phyloP scores from a whole-genome alignment of 257 asterid genomes.

The Ophiorrhiza pumila region DNA sequence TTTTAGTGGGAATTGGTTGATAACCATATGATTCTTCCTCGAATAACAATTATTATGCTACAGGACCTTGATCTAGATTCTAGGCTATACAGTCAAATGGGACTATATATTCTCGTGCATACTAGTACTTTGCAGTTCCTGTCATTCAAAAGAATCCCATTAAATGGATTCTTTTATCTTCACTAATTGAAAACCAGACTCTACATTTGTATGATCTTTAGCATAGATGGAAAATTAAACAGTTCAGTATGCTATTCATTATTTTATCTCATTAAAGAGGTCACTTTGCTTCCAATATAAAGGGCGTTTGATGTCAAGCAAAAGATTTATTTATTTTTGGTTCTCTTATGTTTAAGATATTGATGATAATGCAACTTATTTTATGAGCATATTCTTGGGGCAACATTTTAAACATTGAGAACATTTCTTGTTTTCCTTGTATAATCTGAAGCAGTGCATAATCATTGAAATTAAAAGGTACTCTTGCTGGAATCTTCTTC shows the following conservation, averaged over 20 bases:
- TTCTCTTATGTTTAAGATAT: too few relatives aligned
- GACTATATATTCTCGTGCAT: background rate
- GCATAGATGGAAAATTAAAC: background rate
- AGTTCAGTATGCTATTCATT: background rate
- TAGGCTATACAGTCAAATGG: background rate
- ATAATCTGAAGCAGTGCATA: too few relatives aligned
- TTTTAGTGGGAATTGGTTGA: background rate
- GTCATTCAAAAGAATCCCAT: background rate
- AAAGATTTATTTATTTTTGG: too few relatives aligned
- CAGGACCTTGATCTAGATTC: background rate
- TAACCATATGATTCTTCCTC: background rate
- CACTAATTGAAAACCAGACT: too few relatives aligned
- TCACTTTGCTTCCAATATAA: too few relatives aligned
- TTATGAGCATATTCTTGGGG: too few relatives aligned
- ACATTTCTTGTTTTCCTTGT: too few relatives aligned
- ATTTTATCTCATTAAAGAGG: background rate
- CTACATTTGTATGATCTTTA: background rate
- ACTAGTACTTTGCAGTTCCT: background rate
- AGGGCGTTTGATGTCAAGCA: too few relatives aligned
- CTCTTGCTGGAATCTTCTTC: too few relatives aligned
- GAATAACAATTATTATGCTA: background rate
- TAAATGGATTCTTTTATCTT: background rate
- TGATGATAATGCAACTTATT: too few relatives aligned
- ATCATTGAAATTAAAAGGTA: too few relatives aligned
- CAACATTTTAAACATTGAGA: too few relatives aligned